phyloP scores from a whole-genome alignment of 179 eudicot species.

The Kewa caespitosa region DNA sequence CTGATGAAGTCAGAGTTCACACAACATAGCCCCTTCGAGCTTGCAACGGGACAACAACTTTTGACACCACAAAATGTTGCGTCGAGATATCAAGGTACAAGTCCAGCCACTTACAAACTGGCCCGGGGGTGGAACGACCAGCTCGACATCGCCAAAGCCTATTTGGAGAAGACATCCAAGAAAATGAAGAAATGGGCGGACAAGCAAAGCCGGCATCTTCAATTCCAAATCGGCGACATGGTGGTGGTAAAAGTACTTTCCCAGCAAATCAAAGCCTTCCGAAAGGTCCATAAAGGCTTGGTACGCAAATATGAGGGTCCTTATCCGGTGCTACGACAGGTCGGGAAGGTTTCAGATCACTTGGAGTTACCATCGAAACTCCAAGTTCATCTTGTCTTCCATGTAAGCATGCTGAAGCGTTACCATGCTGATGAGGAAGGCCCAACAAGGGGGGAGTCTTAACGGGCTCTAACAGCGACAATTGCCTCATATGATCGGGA shows the following conservation, averaged over 20 bases:
- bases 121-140: conserved; percentile 8
- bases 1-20: not conserved
- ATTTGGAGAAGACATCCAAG: conserved; percentile 13
- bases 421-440: too few relatives aligned
- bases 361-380: too few relatives aligned
- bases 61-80: not conserved
- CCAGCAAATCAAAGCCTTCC: not conserved
- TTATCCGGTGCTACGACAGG: too few relatives aligned
- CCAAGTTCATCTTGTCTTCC: too few relatives aligned
- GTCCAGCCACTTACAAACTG: not conserved
- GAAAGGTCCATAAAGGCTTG: not conserved
- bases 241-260: not conserved
- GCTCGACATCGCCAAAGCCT: not conserved
- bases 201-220: not conserved
- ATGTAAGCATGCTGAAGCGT: too few relatives aligned
- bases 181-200: conserved; percentile 12
- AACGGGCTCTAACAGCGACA: too few relatives aligned
- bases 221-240: conserved; percentile 9
- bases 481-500: too few relatives aligned
- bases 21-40: not conserved
- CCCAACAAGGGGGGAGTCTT: too few relatives aligned
- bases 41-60: not conserved
- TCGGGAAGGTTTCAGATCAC: too few relatives aligned
- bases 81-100: not conserved
- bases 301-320: conserved; percentile 8